Base-by-base conservation (phyloP, 345 rosid species). In the Linum lewisii region DNA sequence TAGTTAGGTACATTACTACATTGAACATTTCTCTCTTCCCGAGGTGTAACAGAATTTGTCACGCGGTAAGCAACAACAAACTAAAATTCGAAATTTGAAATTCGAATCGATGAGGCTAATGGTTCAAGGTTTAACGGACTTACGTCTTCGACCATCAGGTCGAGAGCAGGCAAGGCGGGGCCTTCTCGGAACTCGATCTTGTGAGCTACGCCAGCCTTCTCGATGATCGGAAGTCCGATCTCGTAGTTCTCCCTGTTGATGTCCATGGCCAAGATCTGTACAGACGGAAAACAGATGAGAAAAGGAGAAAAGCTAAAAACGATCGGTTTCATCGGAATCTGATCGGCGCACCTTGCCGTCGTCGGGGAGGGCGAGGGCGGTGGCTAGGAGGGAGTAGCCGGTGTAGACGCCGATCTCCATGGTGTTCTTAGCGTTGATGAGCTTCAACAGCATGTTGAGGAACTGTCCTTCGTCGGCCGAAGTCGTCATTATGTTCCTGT, bases 371-470 rank as follows among this genome's bases (percentile, higher is more conserved):
- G 81, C 62, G 56, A 86, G 89, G 56, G 91, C 95, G 44, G 95
- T 86, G 62, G 82, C 88, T 44, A 89, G 88, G 69, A 86, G 97
- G 57, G 97, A 86, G 72, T 89, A 89, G 16, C 97, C 91, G 37
- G 95, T 86, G 76, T 72, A 86, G 62, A 86, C 89, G 21, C 95
- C 91, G 18, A 89, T 37, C 64, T 88, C 87, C 20, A 86, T 88
- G 0, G 86, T 88, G 60, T 57, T 84, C 24, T 71, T 86, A 0
- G 89, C 86, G 62, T 84, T 74, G 7, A 71, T 60, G 11, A 89
- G 79, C 61, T 74, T 74, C 72, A 89, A 58, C 23, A 84, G 74
- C 76, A 84, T 78, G 34, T 59, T 71, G 37, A 88, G 75, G 32
- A 86, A 60, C 76, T 88, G 94, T 16, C 91, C 94, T 51, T 84